Percentiles rank a stretch among this genome's conserved stretches.
Conservation (phyloP, 169 alveolate genomes). For the Cystoisospora suis region DNA sequence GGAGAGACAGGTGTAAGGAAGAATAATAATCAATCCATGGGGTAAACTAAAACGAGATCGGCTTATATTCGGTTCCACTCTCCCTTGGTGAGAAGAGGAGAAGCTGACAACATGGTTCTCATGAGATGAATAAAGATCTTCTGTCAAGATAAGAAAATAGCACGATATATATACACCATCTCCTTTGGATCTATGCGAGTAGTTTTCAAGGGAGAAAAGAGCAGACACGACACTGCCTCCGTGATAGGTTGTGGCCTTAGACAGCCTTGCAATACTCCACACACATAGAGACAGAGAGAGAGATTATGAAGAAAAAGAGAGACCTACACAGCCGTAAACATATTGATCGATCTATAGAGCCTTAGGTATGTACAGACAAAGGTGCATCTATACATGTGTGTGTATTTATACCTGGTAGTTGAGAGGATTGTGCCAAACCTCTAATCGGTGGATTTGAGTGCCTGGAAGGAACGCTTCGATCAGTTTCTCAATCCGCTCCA, state of each 20-base stretch:
- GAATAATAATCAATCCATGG: too few relatives aligned
- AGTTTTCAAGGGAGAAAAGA: not conserved
- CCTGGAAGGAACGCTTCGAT: slow-evolving; percentile 24
- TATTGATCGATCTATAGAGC: too few relatives aligned
- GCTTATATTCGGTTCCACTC: too few relatives aligned
- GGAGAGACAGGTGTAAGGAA: too few relatives aligned
- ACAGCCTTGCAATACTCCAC: not conserved
- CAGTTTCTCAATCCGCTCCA: slow-evolving; percentile 68
- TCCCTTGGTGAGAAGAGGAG: too few relatives aligned
- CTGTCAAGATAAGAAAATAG: not conserved
- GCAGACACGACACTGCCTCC: not conserved
- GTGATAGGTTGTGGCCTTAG: too few relatives aligned
- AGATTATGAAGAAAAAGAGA: not conserved
- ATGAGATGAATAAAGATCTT: too few relatives aligned
- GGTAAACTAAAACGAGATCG: too few relatives aligned
- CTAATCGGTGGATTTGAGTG: slow-evolving; percentile 63
- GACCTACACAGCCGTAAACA: not conserved
- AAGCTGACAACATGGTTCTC: too few relatives aligned
- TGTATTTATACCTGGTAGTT: slow-evolving; percentile 21
- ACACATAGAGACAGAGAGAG: not conserved
- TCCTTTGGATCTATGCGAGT: not conserved
- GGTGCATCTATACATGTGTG: not conserved
- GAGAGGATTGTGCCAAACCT: slow-evolving; percentile 59
- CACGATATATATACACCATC: too few relatives aligned
- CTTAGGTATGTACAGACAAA: not conserved